A percentile compares a stretch with the other conserved stretches of the same genome.
phyloP scores from a whole-genome alignment of 352 stramenopile species.

The Phytopythium litorale region DNA sequence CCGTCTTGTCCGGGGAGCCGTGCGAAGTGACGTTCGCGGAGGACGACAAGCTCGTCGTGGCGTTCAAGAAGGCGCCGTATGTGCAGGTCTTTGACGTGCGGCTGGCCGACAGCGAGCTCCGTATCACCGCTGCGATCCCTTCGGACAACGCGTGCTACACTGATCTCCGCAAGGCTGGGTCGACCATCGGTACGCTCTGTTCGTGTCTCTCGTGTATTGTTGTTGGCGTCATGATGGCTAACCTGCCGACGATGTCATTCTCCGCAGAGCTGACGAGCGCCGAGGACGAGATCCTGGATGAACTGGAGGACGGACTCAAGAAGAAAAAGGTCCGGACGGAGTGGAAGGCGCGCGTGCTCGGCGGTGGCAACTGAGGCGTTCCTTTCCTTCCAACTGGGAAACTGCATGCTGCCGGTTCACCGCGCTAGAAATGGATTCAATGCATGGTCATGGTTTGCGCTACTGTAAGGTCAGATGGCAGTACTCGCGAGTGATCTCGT shows the following conservation, averaged over 20 bases:
- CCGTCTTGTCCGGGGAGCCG: conserved; percentile 37
- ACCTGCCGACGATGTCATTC: neutral
- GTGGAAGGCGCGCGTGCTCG: conserved; percentile 22
- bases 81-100: conserved; percentile 48
- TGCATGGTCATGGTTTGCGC: neutral
- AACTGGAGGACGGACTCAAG: conserved; percentile 62
- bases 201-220: conserved; percentile 2
- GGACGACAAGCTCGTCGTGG: conserved; percentile 40
- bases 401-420: neutral
- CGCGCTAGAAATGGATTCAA: neutral
- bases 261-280: conserved; percentile 40
- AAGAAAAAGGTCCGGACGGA: conserved; percentile 80
- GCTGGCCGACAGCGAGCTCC: conserved; percentile 18
- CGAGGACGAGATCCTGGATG: conserved; percentile 44
- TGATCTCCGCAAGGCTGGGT: conserved; percentile 40
- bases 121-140: neutral
- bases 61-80: conserved; percentile 62
- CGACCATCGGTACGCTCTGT: conserved; percentile 42
- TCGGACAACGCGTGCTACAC: conserved; percentile 23
- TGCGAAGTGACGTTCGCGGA: conserved; percentile 47
- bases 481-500: conserved; percentile 47
- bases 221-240: neutral
- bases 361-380: neutral
- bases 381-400: neutral
- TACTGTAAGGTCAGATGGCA: conserved; percentile 39